Conservation (phyloP, 2,329 filamentous ascomycete genomes). For the Didymella lethalis region DNA sequence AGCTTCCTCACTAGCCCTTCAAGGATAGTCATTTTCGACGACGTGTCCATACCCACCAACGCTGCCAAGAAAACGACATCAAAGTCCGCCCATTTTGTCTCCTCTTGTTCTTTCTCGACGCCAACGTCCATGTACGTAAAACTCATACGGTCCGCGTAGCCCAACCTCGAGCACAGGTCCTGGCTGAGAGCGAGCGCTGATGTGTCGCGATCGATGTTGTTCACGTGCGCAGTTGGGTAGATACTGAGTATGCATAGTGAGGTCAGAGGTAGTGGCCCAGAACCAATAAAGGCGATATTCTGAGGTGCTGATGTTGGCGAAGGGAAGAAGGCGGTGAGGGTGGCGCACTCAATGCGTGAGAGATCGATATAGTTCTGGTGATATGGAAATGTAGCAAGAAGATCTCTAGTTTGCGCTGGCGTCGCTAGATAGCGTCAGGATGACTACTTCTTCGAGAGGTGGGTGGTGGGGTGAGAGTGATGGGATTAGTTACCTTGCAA, state of each 20-base stretch:
- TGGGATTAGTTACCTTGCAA: slow-evolving; percentile 14
- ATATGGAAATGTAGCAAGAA: slow-evolving; percentile 58
- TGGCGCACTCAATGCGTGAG: slow-evolving; percentile 56
- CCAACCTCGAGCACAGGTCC: slow-evolving; percentile 45
- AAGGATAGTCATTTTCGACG: slow-evolving; percentile 55
- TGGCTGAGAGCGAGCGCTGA: slow-evolving; percentile 48
- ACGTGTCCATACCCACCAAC: slow-evolving; percentile 56
- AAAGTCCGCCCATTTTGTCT: slow-evolving; percentile 43
- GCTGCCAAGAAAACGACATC: slow-evolving; percentile 62
- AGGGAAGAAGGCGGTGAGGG: slow-evolving; percentile 50
- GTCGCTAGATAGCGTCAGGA: background rate
- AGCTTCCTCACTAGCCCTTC: slow-evolving; percentile 50
- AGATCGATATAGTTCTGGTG: slow-evolving; percentile 60
- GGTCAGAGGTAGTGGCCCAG: slow-evolving; percentile 60
- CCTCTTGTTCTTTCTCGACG: background rate
- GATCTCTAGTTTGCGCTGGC: slow-evolving; percentile 6
- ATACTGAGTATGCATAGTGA: slow-evolving; percentile 55
- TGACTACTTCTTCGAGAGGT: too few relatives aligned
- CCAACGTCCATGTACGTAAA: slow-evolving; percentile 51
- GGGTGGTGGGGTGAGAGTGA: background rate
- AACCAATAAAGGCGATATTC: slow-evolving; percentile 59
- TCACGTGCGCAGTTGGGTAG: slow-evolving; percentile 43
- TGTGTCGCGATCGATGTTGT: slow-evolving; percentile 55
- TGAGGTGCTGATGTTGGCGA: slow-evolving; percentile 34
- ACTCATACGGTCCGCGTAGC: slow-evolving; percentile 44